These are phyloP conservation scores for Kuraishia ogatae DNA, from an alignment of 805 yeast genomes.

Conservation along the genomic window DNA sequence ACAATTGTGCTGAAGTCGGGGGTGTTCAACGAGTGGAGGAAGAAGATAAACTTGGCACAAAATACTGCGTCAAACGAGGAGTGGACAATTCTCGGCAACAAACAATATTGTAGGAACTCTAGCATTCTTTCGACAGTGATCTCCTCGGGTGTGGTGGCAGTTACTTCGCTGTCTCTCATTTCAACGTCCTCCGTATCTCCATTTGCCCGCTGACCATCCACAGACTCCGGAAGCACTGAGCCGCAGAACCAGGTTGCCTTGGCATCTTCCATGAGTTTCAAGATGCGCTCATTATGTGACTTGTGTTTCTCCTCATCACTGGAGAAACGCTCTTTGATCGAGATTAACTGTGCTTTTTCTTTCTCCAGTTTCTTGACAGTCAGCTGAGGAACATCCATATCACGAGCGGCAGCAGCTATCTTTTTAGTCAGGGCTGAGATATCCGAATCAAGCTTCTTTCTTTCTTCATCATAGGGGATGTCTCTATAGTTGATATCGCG, in stretches of 20 bases:
- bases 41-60: constrained; percentile 50
- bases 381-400: constrained; percentile 14
- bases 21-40: constrained; percentile 28
- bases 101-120: constrained; percentile 50
- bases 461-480: constrained; percentile 39
- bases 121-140: constrained; percentile 1
- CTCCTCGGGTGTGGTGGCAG: background rate
- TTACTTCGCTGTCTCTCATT: constrained; percentile 12
- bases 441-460: constrained; percentile 27
- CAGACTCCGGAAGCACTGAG: constrained; percentile 1
- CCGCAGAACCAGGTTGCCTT: constrained; percentile 31
- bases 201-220: constrained; percentile 1
- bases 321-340: constrained; percentile 21
- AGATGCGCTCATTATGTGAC: constrained; percentile 24
- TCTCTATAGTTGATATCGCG: constrained; percentile 59
- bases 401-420: constrained; percentile 20
- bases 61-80: constrained; percentile 80
- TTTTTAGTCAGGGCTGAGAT: constrained; percentile 27
- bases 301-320: constrained; percentile 37
- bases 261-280: constrained; percentile 18
- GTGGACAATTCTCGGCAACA: constrained; percentile 68
- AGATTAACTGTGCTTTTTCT: constrained; percentile 17
- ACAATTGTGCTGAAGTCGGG: constrained; percentile 28
- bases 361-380: constrained; percentile 17
- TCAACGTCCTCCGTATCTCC: constrained; percentile 9